Percentiles rank a stretch among this genome's conserved stretches.
Evolutionary conservation across 768 basidiomycete genomes (phyloP).

Genomic region (Phylloporus sp.): DNA sequence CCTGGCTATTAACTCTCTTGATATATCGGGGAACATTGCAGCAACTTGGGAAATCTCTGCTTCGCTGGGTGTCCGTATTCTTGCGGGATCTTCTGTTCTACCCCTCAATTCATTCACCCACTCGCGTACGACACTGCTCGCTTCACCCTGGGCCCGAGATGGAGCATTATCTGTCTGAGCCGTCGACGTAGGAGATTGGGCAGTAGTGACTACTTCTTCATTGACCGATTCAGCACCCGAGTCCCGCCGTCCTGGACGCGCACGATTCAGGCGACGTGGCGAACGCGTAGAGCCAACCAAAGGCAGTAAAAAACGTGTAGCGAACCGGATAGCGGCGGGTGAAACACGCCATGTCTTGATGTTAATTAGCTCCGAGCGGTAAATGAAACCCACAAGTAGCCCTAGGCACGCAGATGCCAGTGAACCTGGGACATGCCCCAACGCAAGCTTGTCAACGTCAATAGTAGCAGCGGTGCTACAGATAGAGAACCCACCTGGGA

Average conservation of each 20-base stretch:
- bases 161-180: constrained; percentile 20
- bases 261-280: constrained; percentile 65
- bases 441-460: constrained; percentile 49
- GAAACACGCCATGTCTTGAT: constrained; percentile 80
- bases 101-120: constrained; percentile 82
- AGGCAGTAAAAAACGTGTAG: constrained; percentile 55
- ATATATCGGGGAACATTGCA: constrained; percentile 79
- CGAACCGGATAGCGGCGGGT: constrained; percentile 48
- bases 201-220: constrained; percentile 63
- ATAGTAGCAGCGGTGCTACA: neutral
- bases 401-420: constrained; percentile 58
- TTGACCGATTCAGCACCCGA: constrained; percentile 29
- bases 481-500: constrained; percentile 48
- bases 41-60: constrained; percentile 70
- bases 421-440: constrained; percentile 65
- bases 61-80: constrained; percentile 67
- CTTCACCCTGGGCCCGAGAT: constrained; percentile 20
- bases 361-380: constrained; percentile 76
- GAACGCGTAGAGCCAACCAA: constrained; percentile 60
- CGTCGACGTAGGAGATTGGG: constrained; percentile 35
- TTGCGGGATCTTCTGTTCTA: constrained; percentile 47
- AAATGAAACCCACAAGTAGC: constrained; percentile 65
- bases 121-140: constrained; percentile 55
- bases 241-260: constrained; percentile 53
- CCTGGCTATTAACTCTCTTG: constrained; percentile 64